These are phyloP conservation scores for Aquilaria yunnanensis DNA, from an alignment of 345 rosid genomes.

Conservation along the genomic window DNA sequence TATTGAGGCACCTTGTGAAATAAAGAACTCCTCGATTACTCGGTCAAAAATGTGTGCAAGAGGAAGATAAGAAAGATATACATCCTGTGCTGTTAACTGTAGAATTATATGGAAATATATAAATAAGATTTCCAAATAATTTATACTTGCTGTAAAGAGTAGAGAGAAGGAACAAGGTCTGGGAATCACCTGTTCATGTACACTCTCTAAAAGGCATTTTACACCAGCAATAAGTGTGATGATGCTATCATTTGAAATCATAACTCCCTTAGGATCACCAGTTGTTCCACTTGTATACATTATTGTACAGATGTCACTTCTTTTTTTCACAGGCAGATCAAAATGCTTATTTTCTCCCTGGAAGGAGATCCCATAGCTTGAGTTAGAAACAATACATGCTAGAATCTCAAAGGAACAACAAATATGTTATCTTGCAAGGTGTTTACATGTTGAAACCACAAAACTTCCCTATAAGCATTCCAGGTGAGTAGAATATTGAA, in stretches of 20 bases:
- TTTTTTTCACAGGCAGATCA: constrained; percentile 82
- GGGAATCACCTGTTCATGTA: constrained; percentile 54
- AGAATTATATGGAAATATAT: constrained; percentile 9
- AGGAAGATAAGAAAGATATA: constrained; percentile 90
- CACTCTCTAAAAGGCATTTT: constrained; percentile 43
- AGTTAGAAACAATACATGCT: constrained; percentile 7
- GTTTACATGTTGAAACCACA: no score
- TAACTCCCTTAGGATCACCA: constrained; percentile 97
- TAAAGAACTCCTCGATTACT: constrained; percentile 78
- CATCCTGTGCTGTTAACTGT: constrained; percentile 70
- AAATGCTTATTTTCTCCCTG: constrained; percentile 66
- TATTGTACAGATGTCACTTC: constrained; percentile 80
- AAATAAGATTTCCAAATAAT: not conserved
- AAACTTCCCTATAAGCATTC: no score
- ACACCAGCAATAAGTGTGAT: constrained; percentile 76
- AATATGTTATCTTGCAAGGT: no score
- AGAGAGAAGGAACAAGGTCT: no score
- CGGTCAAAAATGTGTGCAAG: constrained; percentile 97
- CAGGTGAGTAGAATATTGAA: no score
- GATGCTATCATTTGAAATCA: constrained; percentile 89
- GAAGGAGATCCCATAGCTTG: constrained; percentile 13
- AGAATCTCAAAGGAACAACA: no score
- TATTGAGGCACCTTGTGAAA: constrained; percentile 70
- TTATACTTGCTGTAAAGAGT: no score
- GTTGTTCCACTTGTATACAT: constrained; percentile 99